phyloP scores from a whole-genome alignment of 495 filamentous ascomycete species.

The Parmelia sp. region DNA sequence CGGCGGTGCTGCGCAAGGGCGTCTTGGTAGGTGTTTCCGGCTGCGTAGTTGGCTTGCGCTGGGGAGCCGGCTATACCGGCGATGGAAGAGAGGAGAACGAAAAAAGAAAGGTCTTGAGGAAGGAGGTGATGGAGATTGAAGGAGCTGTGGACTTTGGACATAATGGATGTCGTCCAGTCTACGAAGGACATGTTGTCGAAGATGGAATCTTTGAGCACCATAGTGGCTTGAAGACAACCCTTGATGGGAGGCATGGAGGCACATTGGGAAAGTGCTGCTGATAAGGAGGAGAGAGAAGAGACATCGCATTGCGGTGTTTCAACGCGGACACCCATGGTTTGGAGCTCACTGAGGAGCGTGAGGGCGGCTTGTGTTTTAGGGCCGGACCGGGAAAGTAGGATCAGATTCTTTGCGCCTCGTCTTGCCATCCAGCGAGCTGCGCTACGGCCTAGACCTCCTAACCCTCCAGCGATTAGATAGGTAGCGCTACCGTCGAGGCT shows the following conservation, averaged over 20 bases:
- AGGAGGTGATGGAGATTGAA: slow-evolving; percentile 43
- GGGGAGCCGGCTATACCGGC: slow-evolving; percentile 53
- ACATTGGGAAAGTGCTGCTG: neutral
- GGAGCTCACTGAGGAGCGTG: slow-evolving; percentile 18
- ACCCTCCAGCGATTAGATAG: slow-evolving; percentile 34
- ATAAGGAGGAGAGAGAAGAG: neutral
- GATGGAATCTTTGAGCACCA: slow-evolving; percentile 27
- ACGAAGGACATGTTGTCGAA: slow-evolving; percentile 40
- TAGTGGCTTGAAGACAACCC: neutral
- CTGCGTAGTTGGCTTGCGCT: slow-evolving; percentile 60
- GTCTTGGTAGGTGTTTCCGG: slow-evolving; percentile 57
- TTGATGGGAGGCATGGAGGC: slow-evolving; percentile 19
- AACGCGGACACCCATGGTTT: slow-evolving; percentile 22
- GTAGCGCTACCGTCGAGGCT: slow-evolving; percentile 18
- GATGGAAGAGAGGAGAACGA: slow-evolving; percentile 56
- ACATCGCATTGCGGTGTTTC: slow-evolving; percentile 37
- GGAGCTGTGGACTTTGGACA: slow-evolving; percentile 42
- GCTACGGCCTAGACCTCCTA: slow-evolving; percentile 31
- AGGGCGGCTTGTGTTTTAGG: slow-evolving; percentile 2
- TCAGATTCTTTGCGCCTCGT: slow-evolving; percentile 28
- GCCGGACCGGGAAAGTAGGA: slow-evolving; percentile 31
- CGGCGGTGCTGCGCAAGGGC: slow-evolving; percentile 32
- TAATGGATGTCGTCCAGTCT: slow-evolving; percentile 35
- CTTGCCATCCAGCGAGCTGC: slow-evolving; percentile 28
- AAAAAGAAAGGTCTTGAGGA: slow-evolving; percentile 51